phyloP scores from a whole-genome alignment of 495 filamentous ascomycete genomes.

The Podospora conica region DNA sequence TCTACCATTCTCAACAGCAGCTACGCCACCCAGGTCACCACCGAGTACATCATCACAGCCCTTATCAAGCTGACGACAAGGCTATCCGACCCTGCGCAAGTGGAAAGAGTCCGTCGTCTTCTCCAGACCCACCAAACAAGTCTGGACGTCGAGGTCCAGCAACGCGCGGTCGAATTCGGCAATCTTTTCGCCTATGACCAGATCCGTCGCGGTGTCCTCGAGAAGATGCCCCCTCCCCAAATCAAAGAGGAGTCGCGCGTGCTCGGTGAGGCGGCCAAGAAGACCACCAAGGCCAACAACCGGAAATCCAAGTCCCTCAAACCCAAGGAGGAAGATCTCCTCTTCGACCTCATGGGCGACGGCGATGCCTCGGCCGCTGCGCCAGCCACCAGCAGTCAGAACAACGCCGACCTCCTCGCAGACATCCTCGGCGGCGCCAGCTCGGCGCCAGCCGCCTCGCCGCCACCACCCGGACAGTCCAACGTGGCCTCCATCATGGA shows the following conservation, averaged over 20 bases:
- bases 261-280: conserved; percentile 78
- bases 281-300: conserved; percentile 66
- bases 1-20: conserved; percentile 86
- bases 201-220: conserved; percentile 81
- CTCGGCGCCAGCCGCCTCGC: conserved; percentile 46
- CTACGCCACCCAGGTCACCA: conserved; percentile 80
- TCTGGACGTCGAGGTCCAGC: conserved; percentile 91
- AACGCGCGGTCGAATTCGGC: conserved; percentile 87
- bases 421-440: conserved; percentile 73
- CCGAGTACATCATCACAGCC: conserved; percentile 92
- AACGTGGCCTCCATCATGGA: conserved; percentile 83
- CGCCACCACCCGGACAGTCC: conserved; percentile 42
- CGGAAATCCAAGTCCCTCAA: conserved; percentile 72
- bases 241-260: conserved; percentile 91
- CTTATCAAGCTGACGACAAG: conserved; percentile 93
- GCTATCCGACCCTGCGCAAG: conserved; percentile 70
- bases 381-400: conserved; percentile 58
- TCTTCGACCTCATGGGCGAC: conserved; percentile 90
- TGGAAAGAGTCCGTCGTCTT: conserved; percentile 76
- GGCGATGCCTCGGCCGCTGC: conserved; percentile 47
- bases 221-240: conserved; percentile 95
- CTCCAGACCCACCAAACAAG: conserved; percentile 69
- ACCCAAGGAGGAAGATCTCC: conserved; percentile 79
- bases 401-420: conserved; percentile 79
- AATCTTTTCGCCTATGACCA: conserved; percentile 89